A percentile compares a stretch with the other conserved stretches of the same genome.
These are phyloP conservation scores for Monosporascus sp. DNA, from an alignment of 2,329 filamentous ascomycete genomes.

Conservation along the genomic window DNA sequence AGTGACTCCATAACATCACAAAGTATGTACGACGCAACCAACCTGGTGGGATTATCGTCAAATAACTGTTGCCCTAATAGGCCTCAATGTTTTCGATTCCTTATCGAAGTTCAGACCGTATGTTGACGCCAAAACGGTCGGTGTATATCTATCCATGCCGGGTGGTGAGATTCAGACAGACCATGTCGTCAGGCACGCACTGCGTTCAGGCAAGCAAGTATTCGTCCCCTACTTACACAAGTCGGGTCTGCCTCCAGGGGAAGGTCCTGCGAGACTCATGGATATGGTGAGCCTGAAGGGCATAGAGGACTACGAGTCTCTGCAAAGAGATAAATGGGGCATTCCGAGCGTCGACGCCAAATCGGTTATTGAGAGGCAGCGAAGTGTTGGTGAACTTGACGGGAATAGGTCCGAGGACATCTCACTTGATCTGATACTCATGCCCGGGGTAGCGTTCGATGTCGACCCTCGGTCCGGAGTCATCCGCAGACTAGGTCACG, in stretches of 20 bases:
- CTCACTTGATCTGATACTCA: constrained; percentile 76
- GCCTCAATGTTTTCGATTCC: constrained; percentile 56
- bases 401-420: constrained; percentile 34
- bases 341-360: constrained; percentile 76
- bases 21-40: constrained; percentile 49
- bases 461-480: constrained; percentile 42
- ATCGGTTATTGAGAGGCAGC: constrained; percentile 61
- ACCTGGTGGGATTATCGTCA: background rate
- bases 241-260: constrained; percentile 38
- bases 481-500: constrained; percentile 80
- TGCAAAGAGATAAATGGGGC: constrained; percentile 81
- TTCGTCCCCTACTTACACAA: constrained; percentile 87
- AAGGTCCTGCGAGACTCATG: constrained; percentile 68
- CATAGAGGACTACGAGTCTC: constrained; percentile 69
- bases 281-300: constrained; percentile 83
- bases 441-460: constrained; percentile 94
- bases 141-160: constrained; percentile 92
- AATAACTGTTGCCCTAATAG: constrained; percentile 36
- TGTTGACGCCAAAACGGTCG: constrained; percentile 66
- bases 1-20: constrained; percentile 60
- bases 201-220: constrained; percentile 73
- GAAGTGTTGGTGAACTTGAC: constrained; percentile 64
- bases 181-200: constrained; percentile 73
- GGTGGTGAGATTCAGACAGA: constrained; percentile 79
- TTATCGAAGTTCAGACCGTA: constrained; percentile 70